A percentile compares a stretch with the other conserved stretches of the same genome.
Conservation (phyloP, 345 rosid genomes). For the Erysimum cheiranthoides region DNA sequence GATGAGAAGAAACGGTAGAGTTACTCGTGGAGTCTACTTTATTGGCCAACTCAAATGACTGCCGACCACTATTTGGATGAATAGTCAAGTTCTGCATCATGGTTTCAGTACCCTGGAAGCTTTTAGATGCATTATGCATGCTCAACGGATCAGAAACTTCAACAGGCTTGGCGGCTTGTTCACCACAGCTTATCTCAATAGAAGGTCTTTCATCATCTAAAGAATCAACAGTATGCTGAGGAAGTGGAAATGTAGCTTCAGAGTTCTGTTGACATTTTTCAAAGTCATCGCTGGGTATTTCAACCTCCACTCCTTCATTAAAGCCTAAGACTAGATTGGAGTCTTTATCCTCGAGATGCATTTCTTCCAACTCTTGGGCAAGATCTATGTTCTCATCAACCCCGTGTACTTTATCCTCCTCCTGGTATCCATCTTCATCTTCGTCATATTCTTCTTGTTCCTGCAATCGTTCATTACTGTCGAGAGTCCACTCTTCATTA, state of each 20-base stretch:
- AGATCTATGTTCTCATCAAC: slow-evolving; percentile 70
- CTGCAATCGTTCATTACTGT: slow-evolving; percentile 64
- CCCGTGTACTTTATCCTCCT: slow-evolving; percentile 81
- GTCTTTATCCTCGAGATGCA: slow-evolving; percentile 67
- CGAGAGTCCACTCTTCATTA: slow-evolving; percentile 88
- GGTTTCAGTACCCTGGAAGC: slow-evolving; percentile 63
- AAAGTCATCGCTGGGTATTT: slow-evolving; percentile 76
- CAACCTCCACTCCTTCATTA: slow-evolving; percentile 89
- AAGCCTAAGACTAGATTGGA: slow-evolving; percentile 80
- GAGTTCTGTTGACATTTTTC: slow-evolving; percentile 65
- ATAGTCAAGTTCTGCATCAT: slow-evolving; percentile 54
- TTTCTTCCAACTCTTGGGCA: slow-evolving; percentile 60
- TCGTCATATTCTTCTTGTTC: slow-evolving; percentile 97
- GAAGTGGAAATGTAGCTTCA: slow-evolving; percentile 50
- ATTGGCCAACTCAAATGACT: slow-evolving; percentile 49
- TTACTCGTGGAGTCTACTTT: slow-evolving; percentile 50
- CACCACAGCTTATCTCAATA: slow-evolving; percentile 50
- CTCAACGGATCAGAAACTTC: slow-evolving; percentile 51
- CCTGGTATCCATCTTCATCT: slow-evolving; percentile 86
- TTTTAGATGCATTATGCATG: slow-evolving; percentile 52
- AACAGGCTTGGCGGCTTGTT: slow-evolving; percentile 47
- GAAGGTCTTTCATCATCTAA: slow-evolving; percentile 52
- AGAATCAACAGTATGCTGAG: slow-evolving; percentile 50
- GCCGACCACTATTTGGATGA: slow-evolving; percentile 51
- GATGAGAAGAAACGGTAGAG: slow-evolving; percentile 48